These are phyloP conservation scores for Elaeis guineensis DNA, from an alignment of 176 grass and related monocot species.

Conservation along the genomic window DNA sequence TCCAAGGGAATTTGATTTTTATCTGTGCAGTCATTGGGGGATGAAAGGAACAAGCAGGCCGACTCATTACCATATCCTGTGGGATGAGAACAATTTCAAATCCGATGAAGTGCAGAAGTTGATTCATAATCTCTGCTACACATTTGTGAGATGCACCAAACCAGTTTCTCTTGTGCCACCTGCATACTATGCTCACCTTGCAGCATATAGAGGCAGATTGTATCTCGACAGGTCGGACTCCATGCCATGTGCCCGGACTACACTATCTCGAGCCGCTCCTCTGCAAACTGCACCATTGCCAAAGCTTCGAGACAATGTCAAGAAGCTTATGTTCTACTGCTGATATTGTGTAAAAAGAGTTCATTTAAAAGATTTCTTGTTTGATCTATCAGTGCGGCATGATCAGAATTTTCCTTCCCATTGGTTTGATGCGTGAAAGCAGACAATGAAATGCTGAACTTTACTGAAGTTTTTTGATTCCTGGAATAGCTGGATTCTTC, in stretches of 20 bases:
- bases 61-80: constrained; percentile 76
- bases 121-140: constrained; percentile 86
- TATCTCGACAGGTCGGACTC: constrained; percentile 81
- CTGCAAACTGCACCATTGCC: constrained; percentile 61
- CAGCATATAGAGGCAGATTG: constrained; percentile 80
- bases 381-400: no score
- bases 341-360: constrained; percentile 10
- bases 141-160: constrained; percentile 75
- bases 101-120: constrained; percentile 86
- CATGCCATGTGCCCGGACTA: constrained; percentile 16
- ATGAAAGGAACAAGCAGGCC: constrained; percentile 86
- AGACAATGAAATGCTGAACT: no score
- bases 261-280: constrained; percentile 39
- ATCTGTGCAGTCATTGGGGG: constrained; percentile 88
- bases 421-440: no score
- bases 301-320: constrained; percentile 73
- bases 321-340: constrained; percentile 98
- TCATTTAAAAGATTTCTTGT: no score
- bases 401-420: no score
- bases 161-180: constrained; percentile 87
- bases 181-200: constrained; percentile 79
- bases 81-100: constrained; percentile 71
- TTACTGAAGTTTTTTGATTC: no score
- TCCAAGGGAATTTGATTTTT: constrained; percentile 87
- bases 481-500: no score